Base-by-base conservation (phyloP, 371 early-diverging fungal genomes). In the Mucor racemosus region DNA sequence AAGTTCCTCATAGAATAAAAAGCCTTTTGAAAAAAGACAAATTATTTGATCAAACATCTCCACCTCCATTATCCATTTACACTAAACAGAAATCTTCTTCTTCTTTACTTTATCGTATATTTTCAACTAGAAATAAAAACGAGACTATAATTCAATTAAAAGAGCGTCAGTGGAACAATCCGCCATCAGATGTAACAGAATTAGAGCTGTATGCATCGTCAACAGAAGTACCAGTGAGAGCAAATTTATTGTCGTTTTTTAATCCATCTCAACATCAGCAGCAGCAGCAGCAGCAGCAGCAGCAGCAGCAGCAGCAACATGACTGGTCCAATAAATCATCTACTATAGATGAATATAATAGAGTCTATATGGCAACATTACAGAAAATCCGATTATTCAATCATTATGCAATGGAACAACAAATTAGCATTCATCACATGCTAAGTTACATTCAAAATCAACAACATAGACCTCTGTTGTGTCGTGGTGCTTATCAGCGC, bases 331-430 rank as follows among this genome's bases (percentile, higher is more conserved):
- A 21, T 19, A 21, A 11, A 14, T 35, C 39, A 4, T 53, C 53
- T 14, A 11, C 14, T 1, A 53, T 56, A 19, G 58, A 53, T 42
- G 58, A 58, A n/a, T 31, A 63, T 14, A 58, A 59, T 35, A 38
- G 59, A 6, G 38, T 68, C 8, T 62, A 63, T 33, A 35, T 68
- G 17, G 53, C 63, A 15, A 68, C 68, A 26, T 21, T 68, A 19
- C 21, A 40, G 9, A 68, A 68, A 53, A 17, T 63, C 7, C 38
- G 59, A 15, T 41, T 41, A 17, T 17, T 63, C 3, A 58, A 19
- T n/a, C 58, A 58, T n/a, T 68, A 63, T 35, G 13, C 64, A 10
- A 46, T 68, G 58, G 64, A 63, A 39, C 68, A 68, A 21, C 68
- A 68, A 34, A 9, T 68, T 11, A 26, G 34, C 7, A 35, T 68